Base-by-base conservation (phyloP, 2,329 filamentous ascomycete genomes). In the Venturia nashicola region DNA sequence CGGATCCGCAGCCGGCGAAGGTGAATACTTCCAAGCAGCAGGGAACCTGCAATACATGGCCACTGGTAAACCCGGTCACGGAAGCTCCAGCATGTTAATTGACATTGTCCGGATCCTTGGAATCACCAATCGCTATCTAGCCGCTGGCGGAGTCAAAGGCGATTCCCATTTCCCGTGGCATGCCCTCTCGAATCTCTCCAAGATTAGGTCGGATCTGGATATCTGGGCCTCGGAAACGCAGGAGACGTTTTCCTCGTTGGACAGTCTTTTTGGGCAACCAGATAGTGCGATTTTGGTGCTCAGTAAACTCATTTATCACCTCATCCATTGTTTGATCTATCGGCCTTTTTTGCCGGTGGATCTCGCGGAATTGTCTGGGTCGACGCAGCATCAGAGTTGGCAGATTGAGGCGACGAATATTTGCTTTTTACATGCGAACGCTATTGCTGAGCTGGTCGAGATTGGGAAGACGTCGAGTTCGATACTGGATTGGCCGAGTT, bases 111-210 rank as follows among this genome's bases (percentile, higher is more conserved):
- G 90, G 42, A 90, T 95, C 57, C 80, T 96, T 7, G 90, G 91
- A 42, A 87, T 87, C 65, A 93, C 90, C 1, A 94, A 92, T 70
- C 83, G 86, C 65, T 96, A 96, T 73, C 80, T 95, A 61, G 89
- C 90, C 9, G 88, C 89, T 1, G 91, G 90, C 7, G 91, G 91
- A 42, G 89, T 94, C 64, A 94, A 93, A 75, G 90, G 90, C 39
- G 90, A 95, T 71, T 91, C 90, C 0, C 90, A 95, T 73, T 95
- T 95, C 68, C 91, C 91, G 11, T 96, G 91, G 91, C 90, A 95
- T 72, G 86, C 89, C 1, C 80, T 92, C 23, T 95, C 91, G 6
- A 92, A 88, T 66, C 79, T 95, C 1, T 94, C 90, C 62, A 91
- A 91, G 71, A 94, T 96, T 67, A 83, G 90, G 39, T 88, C 92